A percentile compares a stretch with the other conserved stretches of the same genome.
phyloP scores from a whole-genome alignment of 768 basidiomycete species.

The Leccinum sublutescens region DNA sequence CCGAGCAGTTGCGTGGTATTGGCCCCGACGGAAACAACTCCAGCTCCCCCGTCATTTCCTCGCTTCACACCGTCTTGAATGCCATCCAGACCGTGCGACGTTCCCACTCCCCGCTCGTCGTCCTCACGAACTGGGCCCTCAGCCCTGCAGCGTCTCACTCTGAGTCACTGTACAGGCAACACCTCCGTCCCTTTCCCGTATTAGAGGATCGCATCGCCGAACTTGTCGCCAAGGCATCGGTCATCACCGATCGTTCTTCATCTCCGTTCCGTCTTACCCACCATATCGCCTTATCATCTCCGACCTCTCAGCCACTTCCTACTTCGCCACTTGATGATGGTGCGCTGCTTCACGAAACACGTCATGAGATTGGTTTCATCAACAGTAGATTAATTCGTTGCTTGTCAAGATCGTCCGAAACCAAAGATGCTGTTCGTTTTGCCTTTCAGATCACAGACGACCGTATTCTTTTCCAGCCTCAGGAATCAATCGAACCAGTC shows the following conservation, averaged over 20 bases:
- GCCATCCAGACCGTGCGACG: slow-evolving; percentile 49
- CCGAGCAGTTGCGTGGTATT: slow-evolving; percentile 48
- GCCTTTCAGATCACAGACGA: slow-evolving; percentile 24
- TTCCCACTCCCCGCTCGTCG: slow-evolving; percentile 48
- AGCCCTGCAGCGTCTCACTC: slow-evolving; percentile 22
- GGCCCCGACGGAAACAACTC: slow-evolving; percentile 7
- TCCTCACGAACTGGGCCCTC: slow-evolving; percentile 67
- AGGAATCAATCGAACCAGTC: background rate
- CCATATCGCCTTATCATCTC: slow-evolving; percentile 39
- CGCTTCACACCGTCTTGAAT: slow-evolving; percentile 46
- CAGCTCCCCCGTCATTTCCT: slow-evolving; percentile 18
- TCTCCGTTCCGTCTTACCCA: slow-evolving; percentile 35
- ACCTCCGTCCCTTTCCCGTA: slow-evolving; percentile 47
- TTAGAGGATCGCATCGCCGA: slow-evolving; percentile 12
- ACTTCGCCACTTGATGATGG: slow-evolving; percentile 16
- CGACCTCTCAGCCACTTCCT: slow-evolving; percentile 14
- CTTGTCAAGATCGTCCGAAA: slow-evolving; percentile 29
- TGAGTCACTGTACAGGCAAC: slow-evolving; percentile 45
- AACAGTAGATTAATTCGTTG: slow-evolving; percentile 24
- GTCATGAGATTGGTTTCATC: slow-evolving; percentile 19
- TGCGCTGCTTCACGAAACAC: slow-evolving; percentile 16
- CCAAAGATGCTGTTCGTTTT: slow-evolving; percentile 19
- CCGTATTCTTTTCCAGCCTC: slow-evolving; percentile 12
- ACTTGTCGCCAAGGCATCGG: slow-evolving; percentile 14
- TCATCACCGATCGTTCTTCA: slow-evolving; percentile 14